phyloP scores from a whole-genome alignment of 192 early-diverging fungal genomes.

The Umbelopsis sp. region DNA sequence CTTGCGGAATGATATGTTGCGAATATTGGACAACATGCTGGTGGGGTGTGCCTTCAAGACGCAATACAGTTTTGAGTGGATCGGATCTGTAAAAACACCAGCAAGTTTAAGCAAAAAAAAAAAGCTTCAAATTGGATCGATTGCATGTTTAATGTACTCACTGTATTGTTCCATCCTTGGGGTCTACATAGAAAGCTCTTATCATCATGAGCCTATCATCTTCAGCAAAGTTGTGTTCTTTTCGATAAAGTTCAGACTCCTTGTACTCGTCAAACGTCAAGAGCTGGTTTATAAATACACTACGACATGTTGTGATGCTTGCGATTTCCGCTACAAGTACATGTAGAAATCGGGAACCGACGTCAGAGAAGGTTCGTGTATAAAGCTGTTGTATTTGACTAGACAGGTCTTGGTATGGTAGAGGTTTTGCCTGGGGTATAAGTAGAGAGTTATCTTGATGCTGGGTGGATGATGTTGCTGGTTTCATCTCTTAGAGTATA shows the following conservation, averaged over 20 bases:
- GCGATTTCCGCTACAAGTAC: slow-evolving; percentile 25
- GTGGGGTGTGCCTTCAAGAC: slow-evolving; percentile 9
- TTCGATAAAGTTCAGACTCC: slow-evolving; percentile 13
- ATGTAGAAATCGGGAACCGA: slow-evolving; percentile 29
- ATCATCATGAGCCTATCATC: slow-evolving; percentile 7
- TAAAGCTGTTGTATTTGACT: slow-evolving; percentile 24
- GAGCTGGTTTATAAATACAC: slow-evolving; percentile 29
- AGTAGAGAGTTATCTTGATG: slow-evolving; percentile 14
- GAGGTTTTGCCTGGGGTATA: background rate
- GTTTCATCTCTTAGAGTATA: slow-evolving; percentile 19
- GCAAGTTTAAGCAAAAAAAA: background rate
- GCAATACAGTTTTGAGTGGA: slow-evolving; percentile 3
- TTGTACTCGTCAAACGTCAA: slow-evolving; percentile 26
- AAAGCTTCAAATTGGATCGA: background rate
- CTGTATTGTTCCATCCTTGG: background rate
- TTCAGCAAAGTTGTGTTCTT: background rate
- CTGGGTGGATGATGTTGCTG: background rate
- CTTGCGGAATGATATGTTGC: slow-evolving; percentile 14
- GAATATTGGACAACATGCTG: background rate
- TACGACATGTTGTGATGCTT: slow-evolving; percentile 17
- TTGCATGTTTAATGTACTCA: background rate
- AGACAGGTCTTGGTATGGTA: slow-evolving; percentile 9
- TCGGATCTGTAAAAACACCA: background rate
- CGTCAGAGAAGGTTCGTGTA: slow-evolving; percentile 23
- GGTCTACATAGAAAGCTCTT: background rate